Percentiles rank a stretch among this genome's conserved stretches.
These are phyloP conservation scores for Solioccasus polychromus DNA, from an alignment of 768 basidiomycete genomes.

Conservation along the genomic window DNA sequence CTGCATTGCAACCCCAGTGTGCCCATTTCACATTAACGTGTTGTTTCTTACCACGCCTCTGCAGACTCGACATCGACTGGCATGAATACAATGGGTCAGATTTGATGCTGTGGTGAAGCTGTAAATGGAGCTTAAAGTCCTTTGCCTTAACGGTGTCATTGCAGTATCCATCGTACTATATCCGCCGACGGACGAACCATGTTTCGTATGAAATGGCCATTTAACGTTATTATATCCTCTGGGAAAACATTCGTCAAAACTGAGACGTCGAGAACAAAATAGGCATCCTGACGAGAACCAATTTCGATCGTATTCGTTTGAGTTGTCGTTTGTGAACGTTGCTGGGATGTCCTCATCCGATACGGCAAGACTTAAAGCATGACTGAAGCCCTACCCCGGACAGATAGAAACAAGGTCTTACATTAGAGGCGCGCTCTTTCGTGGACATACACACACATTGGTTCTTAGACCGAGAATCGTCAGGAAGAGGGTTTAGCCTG, in stretches of 20 bases:
- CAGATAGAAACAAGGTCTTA: no score
- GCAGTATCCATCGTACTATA: background rate
- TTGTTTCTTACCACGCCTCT: no score
- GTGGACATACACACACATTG: no score
- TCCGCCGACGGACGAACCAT: constrained; percentile 4
- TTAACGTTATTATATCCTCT: constrained; percentile 6
- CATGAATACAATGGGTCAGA: no score
- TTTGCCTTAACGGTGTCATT: constrained; percentile 1
- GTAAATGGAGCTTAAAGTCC: background rate
- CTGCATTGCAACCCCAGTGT: constrained; percentile 7
- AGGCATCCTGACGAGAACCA: constrained; percentile 3
- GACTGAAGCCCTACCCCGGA: no score
- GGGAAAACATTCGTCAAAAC: background rate
- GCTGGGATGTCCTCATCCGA: background rate
- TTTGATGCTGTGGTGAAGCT: background rate
- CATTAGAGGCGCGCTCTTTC: no score
- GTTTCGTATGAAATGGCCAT: no score
- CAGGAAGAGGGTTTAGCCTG: no score
- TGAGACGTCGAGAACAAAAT: background rate
- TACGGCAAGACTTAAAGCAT: no score
- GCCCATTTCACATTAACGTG: background rate
- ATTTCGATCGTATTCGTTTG: background rate
- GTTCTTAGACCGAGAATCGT: no score
- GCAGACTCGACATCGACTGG: no score
- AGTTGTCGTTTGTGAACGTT: background rate